Base-by-base conservation (phyloP, 441 rosid genomes). In the Croton laevigatus region DNA sequence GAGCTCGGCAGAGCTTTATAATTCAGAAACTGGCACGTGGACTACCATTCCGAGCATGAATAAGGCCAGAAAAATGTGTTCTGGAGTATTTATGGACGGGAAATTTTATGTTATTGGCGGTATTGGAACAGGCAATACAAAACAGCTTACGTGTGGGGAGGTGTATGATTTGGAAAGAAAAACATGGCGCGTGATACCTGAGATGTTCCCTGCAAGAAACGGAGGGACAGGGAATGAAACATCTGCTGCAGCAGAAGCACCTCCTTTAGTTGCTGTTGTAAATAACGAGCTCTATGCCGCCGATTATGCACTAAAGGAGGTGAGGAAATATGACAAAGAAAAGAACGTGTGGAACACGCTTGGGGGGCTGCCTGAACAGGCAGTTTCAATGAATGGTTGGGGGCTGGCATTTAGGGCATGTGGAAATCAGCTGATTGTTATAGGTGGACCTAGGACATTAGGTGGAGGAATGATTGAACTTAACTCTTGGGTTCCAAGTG, bases 21-120 rank as follows among this genome's bases (percentile, higher is more conserved):
- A 89, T 76, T 87, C 81, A 0, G 88, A 84, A 68, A 84, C 87
- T 0, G 86, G 88, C 55, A 78, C 73, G 6, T 90, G 97, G 98
- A 73, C 37, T 63, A 59, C 77, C 34, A 79, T 92, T 59, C 91
- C 94, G 1, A 78, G 61, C 79, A 86, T 90, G 94, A 76, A 81
- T 52, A 86, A 78, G 19, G 81, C 90, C 17, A 82, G 98, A 75
- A 90, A 87, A 72, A 83, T 85, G 94, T 88, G 91, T 74, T 86
- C 94, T 8, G 98, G 87, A 5, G 85, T 87, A 42, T 87, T 90
- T 62, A 86, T 92, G 93, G 93, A 92, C 71, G 84, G 87, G 5
- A 90, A 88, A 66, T 92, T 90, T 73, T 88, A 87, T 68, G 90
- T 86, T 40, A 81, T 91, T 63, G 97, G 98, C 9, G 98, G 98